A percentile compares a stretch with the other conserved stretches of the same genome.
Conservation (phyloP, 768 basidiomycete genomes). For the Phaeotremella skinneri region DNA sequence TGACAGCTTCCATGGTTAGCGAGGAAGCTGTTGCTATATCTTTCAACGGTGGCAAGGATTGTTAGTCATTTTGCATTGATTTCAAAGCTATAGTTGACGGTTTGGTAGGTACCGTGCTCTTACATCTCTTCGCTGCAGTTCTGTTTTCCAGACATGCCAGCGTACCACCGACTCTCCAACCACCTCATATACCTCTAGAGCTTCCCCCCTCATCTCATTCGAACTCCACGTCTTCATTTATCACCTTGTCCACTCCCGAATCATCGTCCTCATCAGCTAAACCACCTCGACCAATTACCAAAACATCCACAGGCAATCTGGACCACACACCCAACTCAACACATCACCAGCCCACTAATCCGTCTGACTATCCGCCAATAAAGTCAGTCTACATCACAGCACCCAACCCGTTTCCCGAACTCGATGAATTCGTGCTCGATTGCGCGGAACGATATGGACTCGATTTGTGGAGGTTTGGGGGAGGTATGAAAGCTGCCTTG, state of each 20-base stretch:
- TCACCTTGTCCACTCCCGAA: not conserved
- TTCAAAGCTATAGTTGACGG: not conserved
- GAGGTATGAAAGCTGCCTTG: constrained; percentile 71
- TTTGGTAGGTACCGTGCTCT: constrained; percentile 78
- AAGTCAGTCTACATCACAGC: constrained; percentile 78
- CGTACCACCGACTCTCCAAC: constrained; percentile 1
- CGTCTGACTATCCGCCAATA: constrained; percentile 45
- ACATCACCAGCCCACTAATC: constrained; percentile 37
- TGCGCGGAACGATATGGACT: constrained; percentile 66
- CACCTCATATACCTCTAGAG: constrained; percentile 24
- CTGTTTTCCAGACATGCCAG: constrained; percentile 53
- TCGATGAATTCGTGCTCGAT: constrained; percentile 78
- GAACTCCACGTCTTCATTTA: constrained; percentile 9
- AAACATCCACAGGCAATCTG: constrained; percentile 8
- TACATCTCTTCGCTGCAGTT: constrained; percentile 79
- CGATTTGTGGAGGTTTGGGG: constrained; percentile 65
- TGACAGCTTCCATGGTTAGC: constrained; percentile 46
- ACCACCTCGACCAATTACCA: constrained; percentile 42
- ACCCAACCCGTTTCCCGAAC: constrained; percentile 76
- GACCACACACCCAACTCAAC: constrained; percentile 52
- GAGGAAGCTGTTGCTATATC: constrained; percentile 75
- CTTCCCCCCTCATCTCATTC: not conserved
- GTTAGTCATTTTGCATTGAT: constrained; percentile 54
- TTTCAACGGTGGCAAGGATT: constrained; percentile 99
- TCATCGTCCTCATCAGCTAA: constrained; percentile 9